Conservation (phyloP, 1,284 basidiomycete species). For the Cutaneotrichosporon cavernicola region DNA sequence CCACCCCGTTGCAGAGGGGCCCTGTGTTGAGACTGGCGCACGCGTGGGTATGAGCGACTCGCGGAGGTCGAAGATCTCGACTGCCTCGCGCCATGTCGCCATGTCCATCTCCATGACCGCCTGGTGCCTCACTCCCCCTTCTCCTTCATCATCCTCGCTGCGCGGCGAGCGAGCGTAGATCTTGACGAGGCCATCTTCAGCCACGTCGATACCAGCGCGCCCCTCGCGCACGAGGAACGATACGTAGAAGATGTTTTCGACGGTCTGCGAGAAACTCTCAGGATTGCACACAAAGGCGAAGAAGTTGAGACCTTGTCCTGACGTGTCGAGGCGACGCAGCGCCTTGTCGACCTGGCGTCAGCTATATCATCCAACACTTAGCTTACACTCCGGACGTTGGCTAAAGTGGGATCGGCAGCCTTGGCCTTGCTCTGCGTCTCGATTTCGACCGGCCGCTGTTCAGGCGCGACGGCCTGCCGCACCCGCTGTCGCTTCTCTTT, state of each 20-base stretch:
- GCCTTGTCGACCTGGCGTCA: conserved; percentile 31
- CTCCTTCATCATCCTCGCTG: conserved; percentile 37
- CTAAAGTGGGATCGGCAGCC: conserved; percentile 30
- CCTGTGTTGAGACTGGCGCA: not conserved
- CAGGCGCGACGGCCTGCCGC: conserved; percentile 21
- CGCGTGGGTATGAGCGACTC: conserved; percentile 53
- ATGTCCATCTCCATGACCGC: conserved; percentile 58
- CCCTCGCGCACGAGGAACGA: conserved; percentile 58
- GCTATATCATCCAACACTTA: not conserved
- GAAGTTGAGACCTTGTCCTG: conserved; percentile 48
- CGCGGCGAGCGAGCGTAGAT: conserved; percentile 43
- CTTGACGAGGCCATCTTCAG: conserved; percentile 52
- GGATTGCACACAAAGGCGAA: conserved; percentile 41
- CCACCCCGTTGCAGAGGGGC: conserved; percentile 13
- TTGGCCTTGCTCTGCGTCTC: conserved; percentile 22
- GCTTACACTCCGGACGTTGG: conserved; percentile 33
- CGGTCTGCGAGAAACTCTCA: conserved; percentile 46
- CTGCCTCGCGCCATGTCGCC: conserved; percentile 51
- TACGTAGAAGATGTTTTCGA: conserved; percentile 60
- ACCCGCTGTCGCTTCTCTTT: conserved; percentile 11
- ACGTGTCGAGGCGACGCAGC: conserved; percentile 29
- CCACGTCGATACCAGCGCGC: conserved; percentile 45
- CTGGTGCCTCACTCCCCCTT: conserved; percentile 48
- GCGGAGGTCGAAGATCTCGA: conserved; percentile 53
- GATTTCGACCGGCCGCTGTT: conserved; percentile 35